Evolutionary conservation across 345 rosid genomes (phyloP).

Genomic region (Eucalyptus erythrocorys): DNA sequence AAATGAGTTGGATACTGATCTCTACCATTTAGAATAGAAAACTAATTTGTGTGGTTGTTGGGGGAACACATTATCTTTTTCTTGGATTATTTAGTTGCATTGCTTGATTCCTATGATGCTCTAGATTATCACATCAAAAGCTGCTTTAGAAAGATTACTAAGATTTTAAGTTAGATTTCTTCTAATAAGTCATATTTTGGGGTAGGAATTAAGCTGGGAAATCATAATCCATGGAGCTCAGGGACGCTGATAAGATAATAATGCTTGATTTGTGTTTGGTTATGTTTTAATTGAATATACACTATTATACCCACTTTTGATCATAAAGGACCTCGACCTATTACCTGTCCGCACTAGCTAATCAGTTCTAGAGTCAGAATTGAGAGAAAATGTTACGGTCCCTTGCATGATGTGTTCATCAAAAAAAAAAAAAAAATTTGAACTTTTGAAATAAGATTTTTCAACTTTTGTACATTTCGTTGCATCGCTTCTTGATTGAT

Average conservation of each 20-base stretch:
- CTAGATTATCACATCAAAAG: neutral
- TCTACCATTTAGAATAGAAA: accelerated
- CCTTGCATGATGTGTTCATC: neutral
- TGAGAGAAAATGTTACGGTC: neutral
- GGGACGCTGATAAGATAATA: neutral
- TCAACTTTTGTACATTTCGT: neutral
- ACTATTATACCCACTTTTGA: neutral
- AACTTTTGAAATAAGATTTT: neutral
- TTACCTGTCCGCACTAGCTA: neutral
- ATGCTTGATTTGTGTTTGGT: neutral
- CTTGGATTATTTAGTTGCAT: neutral
- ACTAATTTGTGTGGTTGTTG: accelerated
- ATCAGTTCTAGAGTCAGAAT: neutral
- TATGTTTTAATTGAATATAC: neutral
- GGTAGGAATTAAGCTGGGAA: neutral
- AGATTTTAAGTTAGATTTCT: neutral
- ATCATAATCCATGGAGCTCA: neutral
- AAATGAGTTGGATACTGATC: neutral
- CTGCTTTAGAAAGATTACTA: neutral
- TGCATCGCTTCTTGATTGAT: neutral
- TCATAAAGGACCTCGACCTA: neutral
- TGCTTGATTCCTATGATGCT: neutral
- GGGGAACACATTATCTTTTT: neutral
- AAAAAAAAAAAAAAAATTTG: no score
- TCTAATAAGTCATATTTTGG: accelerated